phyloP scores from a whole-genome alignment of 2,329 filamentous ascomycete genomes.

The Endoconidiophora polonica region DNA sequence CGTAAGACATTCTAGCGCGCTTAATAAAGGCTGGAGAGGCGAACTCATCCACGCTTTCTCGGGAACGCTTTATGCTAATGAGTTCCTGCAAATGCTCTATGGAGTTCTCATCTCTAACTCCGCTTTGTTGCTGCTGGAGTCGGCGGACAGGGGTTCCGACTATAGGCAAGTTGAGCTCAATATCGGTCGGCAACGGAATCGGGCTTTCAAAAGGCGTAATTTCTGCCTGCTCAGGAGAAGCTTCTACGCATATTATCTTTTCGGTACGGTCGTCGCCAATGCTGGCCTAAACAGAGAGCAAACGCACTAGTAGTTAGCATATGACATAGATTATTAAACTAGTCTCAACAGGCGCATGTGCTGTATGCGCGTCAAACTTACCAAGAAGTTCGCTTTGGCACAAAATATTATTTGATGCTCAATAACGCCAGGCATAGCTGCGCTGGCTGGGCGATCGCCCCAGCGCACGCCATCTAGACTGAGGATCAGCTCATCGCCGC shows the following conservation, averaged over 20 bases:
- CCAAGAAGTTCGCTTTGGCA: constrained; percentile 32
- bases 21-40: constrained; percentile 69
- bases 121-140: neutral
- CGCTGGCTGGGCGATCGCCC: constrained; percentile 33
- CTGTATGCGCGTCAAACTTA: constrained; percentile 15
- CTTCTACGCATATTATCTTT: constrained; percentile 36
- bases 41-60: constrained; percentile 35
- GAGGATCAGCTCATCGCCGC: constrained; percentile 60
- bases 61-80: constrained; percentile 15
- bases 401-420: constrained; percentile 44
- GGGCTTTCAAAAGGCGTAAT: constrained; percentile 14
- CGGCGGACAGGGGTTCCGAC: constrained; percentile 13
- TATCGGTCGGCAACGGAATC: constrained; percentile 8
- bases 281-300: constrained; percentile 1
- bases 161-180: constrained; percentile 10
- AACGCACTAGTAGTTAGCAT: neutral
- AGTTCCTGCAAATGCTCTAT: neutral
- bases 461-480: constrained; percentile 53
- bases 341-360: neutral
- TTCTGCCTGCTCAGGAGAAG: constrained; percentile 15
- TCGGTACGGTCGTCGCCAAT: constrained; percentile 14
- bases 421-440: constrained; percentile 33
- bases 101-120: constrained; percentile 7
- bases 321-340: too few species aligned
- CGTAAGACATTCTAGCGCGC: constrained; percentile 51